Evolutionary conservation across 495 filamentous ascomycete species (phyloP).

Genomic region (Tuber borchii): DNA sequence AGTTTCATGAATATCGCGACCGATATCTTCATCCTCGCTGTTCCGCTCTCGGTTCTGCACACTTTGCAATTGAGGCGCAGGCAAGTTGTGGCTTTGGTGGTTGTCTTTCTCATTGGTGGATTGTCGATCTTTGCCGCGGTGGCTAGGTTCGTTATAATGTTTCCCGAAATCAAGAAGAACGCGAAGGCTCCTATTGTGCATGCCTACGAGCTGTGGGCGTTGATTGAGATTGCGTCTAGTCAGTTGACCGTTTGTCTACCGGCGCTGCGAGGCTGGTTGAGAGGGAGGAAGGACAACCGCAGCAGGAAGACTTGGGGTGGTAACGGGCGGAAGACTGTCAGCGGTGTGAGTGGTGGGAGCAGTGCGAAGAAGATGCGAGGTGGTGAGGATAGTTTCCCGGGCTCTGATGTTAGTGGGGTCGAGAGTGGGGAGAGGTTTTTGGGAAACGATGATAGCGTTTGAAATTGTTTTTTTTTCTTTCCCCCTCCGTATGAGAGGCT

Average conservation of each 20-base stretch:
- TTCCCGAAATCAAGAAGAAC: conserved; percentile 14
- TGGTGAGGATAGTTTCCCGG: background rate
- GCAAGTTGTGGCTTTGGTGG: conserved; percentile 7
- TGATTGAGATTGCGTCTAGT: conserved; percentile 18
- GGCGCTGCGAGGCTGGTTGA: conserved; percentile 16
- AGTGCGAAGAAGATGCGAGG: background rate
- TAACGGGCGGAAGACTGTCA: background rate
- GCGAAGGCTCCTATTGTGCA: conserved; percentile 13
- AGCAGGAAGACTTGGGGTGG: conserved; percentile 1
- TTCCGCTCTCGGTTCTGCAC: conserved; percentile 14
- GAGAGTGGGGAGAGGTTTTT: background rate
- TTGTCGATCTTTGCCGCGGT: conserved; percentile 21
- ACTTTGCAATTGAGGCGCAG: conserved; percentile 13
- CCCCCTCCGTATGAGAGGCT: background rate
- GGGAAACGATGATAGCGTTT: background rate
- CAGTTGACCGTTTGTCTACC: conserved; percentile 20
- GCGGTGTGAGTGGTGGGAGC: background rate
- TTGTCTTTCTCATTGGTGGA: conserved; percentile 15
- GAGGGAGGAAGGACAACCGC: background rate
- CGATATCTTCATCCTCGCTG: conserved; percentile 20
- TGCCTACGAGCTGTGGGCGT: conserved; percentile 23
- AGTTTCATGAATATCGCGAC: conserved; percentile 24
- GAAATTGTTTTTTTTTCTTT: background rate
- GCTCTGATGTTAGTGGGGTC: background rate
- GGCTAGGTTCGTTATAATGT: conserved; percentile 19